Evolutionary conservation across 169 alveolate species (phyloP), one percentile per base, ranked within the genome.

Genomic region (Plasmodium chabaudi): DNA sequence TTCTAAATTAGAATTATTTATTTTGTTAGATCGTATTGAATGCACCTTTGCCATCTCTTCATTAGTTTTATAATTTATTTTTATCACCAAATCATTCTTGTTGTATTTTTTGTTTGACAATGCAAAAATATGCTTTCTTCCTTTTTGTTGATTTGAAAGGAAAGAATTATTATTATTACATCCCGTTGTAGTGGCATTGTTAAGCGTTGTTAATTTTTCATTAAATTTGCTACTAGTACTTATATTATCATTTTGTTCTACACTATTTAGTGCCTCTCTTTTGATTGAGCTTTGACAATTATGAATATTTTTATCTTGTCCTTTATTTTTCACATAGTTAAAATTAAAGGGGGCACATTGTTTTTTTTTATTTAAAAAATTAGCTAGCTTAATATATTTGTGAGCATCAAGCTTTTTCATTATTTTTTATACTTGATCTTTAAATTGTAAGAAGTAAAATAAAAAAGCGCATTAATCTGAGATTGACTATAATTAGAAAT

Each of bases 371-470:
- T 64, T 61, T 19, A 77, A 46, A 34, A 63, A 27, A 65, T 63
- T 77, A 39, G 64, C 51, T 15, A 77, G 49, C 63, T 77, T 77
- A 27, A 77, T 61, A 46, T 34, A 77, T 57, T 77, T 77, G 17
- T 64, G 56, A 9, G 69, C 70, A 65, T 77, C 70, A 56, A 77
- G 77, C 25, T 77, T 77, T 77, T 77, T 77, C 88, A 77, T 77
- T 65, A 46, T 72, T 39, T 59, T n/a, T 9, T 6, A 5, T 19
- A 23, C 3, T 23, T 15, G 19, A 19, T 13, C 13, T 13, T 10
- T 19, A 34, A 17, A 23, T 13, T 5, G 34, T 17, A 21, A 59
- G 3, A 21, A 2, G 12, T 23, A 17, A 19, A 21, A 21, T 10
- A 15, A 21, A 21, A 59, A 53, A 53, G 61, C 19, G 0, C 15